Percentiles rank a stretch among this genome's conserved stretches.
phyloP scores from a whole-genome alignment of 1,139 yeast genomes.

The Meyerozyma sp. region DNA sequence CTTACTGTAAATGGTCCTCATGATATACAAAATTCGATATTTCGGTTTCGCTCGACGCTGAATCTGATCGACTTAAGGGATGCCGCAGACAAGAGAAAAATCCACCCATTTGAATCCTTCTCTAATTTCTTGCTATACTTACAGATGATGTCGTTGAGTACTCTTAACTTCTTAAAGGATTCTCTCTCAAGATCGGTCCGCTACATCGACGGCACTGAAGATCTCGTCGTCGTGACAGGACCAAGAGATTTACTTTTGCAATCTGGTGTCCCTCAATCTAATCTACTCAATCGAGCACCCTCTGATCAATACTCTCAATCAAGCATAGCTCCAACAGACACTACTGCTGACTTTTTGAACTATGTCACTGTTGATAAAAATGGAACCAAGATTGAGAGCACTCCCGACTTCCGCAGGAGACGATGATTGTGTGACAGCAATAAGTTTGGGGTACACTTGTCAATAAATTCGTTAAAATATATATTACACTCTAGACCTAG shows the following conservation, averaged over 20 bases:
- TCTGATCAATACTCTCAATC: not conserved
- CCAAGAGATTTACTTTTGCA: constrained; percentile 53
- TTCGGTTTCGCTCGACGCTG: constrained; percentile 13
- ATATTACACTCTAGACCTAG: too few species aligned
- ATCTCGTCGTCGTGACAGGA: constrained; percentile 47
- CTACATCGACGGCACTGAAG: constrained; percentile 26
- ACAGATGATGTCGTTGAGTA: not conserved
- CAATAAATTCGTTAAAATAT: too few species aligned
- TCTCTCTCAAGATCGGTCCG: constrained; percentile 5
- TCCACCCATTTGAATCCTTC: not conserved
- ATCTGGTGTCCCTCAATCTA: constrained; percentile 16
- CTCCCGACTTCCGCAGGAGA: not conserved
- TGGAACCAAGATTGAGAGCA: not conserved
- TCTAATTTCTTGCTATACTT: not conserved
- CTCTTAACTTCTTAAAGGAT: not conserved
- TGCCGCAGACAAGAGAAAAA: too few species aligned
- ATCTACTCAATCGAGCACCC: not conserved
- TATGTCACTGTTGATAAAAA: not conserved
- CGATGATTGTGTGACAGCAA: too few species aligned
- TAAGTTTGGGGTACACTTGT: too few species aligned
- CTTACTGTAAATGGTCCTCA: constrained; percentile 47
- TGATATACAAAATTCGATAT: constrained; percentile 35
- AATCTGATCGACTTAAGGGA: not conserved
- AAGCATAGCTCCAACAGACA: not conserved
- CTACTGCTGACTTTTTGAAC: not conserved